Evolutionary conservation across 2,329 filamentous ascomycete species (phyloP).

Genomic region (Harringtonia aguacate): DNA sequence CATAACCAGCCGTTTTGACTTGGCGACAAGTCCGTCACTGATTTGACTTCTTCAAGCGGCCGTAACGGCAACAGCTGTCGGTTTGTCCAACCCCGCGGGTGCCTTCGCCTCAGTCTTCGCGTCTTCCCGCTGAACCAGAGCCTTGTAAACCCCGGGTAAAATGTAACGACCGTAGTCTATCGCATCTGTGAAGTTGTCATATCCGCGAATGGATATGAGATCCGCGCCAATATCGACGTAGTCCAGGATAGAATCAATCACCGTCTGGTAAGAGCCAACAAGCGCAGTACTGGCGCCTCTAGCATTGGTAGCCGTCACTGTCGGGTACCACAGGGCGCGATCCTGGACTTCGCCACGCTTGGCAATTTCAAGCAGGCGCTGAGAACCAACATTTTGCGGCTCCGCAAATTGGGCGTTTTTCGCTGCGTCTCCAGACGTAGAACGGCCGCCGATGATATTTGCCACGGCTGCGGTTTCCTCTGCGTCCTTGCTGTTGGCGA

Average conservation of each 20-base stretch:
- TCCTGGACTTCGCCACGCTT: slow-evolving; percentile 45
- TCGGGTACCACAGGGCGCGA: slow-evolving; percentile 52
- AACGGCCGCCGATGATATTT: background rate
- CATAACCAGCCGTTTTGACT: no score
- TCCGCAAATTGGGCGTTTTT: slow-evolving; percentile 17
- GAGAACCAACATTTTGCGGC: slow-evolving; percentile 49
- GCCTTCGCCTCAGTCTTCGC: no score
- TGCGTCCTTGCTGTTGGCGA: background rate
- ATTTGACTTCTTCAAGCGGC: no score
- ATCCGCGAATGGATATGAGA: slow-evolving; percentile 49
- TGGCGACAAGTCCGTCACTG: no score
- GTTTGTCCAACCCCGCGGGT: no score
- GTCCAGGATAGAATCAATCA: slow-evolving; percentile 43
- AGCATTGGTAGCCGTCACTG: slow-evolving; percentile 49
- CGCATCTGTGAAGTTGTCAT: slow-evolving; percentile 49
- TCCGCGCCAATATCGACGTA: slow-evolving; percentile 42
- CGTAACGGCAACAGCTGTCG: no score
- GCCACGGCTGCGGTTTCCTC: background rate
- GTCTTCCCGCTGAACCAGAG: no score
- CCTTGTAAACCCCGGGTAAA: slow-evolving; percentile 40
- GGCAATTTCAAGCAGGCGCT: slow-evolving; percentile 47
- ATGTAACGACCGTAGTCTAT: slow-evolving; percentile 49
- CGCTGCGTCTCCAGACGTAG: slow-evolving; percentile 14
- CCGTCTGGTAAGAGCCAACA: slow-evolving; percentile 41
- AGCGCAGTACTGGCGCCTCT: slow-evolving; percentile 48